These are phyloP conservation scores for Pedinophyceae sp. DNA, from an alignment of 139 green algal species.

Conservation along the genomic window DNA sequence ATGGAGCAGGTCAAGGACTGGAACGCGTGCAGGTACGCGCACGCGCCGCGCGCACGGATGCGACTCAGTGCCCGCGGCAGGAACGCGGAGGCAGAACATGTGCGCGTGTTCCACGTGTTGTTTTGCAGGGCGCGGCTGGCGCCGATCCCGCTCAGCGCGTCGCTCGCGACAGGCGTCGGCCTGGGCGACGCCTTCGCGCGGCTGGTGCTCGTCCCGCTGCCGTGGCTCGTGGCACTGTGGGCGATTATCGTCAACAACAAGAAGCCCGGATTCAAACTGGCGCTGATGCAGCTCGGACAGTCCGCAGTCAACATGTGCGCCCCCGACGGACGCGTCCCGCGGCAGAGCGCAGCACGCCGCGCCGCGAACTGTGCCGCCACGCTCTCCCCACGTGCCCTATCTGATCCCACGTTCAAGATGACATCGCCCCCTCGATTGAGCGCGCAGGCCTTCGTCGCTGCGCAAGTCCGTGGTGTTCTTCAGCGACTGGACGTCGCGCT, in stretches of 20 bases:
- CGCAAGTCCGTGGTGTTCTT: too few relatives aligned
- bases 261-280: too few relatives aligned
- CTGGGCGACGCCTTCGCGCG: slow-evolving; percentile 9
- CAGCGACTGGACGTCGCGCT: slow-evolving; percentile 4
- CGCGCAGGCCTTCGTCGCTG: too few relatives aligned
- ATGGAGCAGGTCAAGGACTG: slow-evolving; percentile 21
- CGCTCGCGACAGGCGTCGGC: not conserved
- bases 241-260: too few relatives aligned
- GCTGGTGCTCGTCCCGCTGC: not conserved
- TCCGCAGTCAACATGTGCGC: too few relatives aligned
- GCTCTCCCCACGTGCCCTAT: too few relatives aligned
- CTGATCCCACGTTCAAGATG: too few relatives aligned
- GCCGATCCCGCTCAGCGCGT: not conserved
- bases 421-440: too few relatives aligned
- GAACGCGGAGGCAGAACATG: not conserved
- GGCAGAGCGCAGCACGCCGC: too few relatives aligned
- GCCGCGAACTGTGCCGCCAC: too few relatives aligned
- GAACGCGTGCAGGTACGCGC: slow-evolving; percentile 12
- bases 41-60: slow-evolving; percentile 2
- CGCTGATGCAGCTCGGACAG: too few relatives aligned
- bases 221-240: not conserved
- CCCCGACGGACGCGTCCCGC: too few relatives aligned
- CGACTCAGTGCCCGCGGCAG: not conserved
- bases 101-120: not conserved
- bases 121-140: slow-evolving; percentile 9